These are phyloP conservation scores for Scedosporium dehoogii DNA, from an alignment of 2,329 filamentous ascomycete species.

Conservation along the genomic window DNA sequence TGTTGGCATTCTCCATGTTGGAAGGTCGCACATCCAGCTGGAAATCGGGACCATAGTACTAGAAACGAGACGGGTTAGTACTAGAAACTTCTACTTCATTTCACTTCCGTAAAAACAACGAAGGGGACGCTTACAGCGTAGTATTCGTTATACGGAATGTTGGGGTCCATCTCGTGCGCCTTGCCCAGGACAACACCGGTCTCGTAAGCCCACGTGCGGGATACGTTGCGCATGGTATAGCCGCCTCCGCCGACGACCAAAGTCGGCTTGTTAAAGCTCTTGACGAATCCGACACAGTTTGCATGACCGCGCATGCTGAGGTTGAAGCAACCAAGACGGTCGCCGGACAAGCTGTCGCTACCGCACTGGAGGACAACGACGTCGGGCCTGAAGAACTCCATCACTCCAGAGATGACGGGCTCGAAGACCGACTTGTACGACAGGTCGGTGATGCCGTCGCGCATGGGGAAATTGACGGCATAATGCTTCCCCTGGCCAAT, in stretches of 20 bases:
- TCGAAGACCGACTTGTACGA: conserved; percentile 90
- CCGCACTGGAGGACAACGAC: conserved; percentile 95
- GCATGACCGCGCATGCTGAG: conserved; percentile 94
- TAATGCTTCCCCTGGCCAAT: conserved; percentile 84
- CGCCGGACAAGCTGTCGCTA: conserved; percentile 87
- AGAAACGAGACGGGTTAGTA: conserved; percentile 10
- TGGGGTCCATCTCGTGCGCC: conserved; percentile 54
- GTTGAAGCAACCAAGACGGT: conserved; percentile 93
- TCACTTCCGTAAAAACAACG: background rate
- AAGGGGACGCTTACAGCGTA: conserved; percentile 50
- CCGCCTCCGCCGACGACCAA: conserved; percentile 93
- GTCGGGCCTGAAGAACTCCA: conserved; percentile 79
- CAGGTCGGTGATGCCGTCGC: conserved; percentile 82
- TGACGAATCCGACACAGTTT: conserved; percentile 86
- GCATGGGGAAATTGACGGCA: conserved; percentile 80
- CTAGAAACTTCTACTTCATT: too few relatives aligned
- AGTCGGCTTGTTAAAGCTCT: conserved; percentile 72
- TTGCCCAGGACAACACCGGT: conserved; percentile 82
- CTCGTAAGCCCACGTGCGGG: conserved; percentile 94
- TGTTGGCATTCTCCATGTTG: conserved; percentile 87
- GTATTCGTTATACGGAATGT: conserved; percentile 94
- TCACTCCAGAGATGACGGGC: conserved; percentile 76
- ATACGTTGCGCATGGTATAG: conserved; percentile 95
- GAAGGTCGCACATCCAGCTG: conserved; percentile 81
- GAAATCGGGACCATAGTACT: conserved; percentile 89